Evolutionary conservation across 208 protist genomes (phyloP).

Genomic region (Naegleria gruberi): DNA sequence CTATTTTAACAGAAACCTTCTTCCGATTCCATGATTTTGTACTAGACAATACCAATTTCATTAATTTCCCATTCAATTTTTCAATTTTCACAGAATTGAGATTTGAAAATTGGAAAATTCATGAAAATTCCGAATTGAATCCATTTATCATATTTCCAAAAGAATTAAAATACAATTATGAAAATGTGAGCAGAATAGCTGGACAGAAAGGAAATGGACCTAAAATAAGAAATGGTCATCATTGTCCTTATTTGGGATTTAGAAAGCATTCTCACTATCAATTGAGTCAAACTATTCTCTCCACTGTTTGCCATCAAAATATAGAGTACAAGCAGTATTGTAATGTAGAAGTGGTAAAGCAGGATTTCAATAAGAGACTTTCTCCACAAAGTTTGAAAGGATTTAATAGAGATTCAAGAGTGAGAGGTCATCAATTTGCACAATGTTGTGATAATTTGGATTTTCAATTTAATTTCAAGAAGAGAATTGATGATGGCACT

Average conservation of each 20-base stretch:
- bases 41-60: too few relatives aligned
- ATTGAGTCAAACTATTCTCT: neutral
- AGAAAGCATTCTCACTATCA: neutral
- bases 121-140: too few relatives aligned
- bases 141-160: neutral
- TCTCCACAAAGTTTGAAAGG: neutral
- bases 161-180: neutral
- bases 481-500: neutral
- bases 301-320: neutral
- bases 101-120: too few relatives aligned
- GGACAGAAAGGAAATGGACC: neutral
- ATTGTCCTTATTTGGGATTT: neutral
- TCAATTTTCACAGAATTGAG: too few relatives aligned
- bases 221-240: neutral
- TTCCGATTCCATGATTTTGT: too few relatives aligned
- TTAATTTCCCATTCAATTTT: too few relatives aligned
- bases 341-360: neutral
- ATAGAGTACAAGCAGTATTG: neutral
- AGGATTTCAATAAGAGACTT: neutral
- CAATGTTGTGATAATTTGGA: constrained; percentile 1
- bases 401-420: neutral
- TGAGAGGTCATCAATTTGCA: neutral
- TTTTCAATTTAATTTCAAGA: neutral
- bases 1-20: too few relatives aligned
- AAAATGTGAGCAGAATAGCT: neutral